phyloP scores from a whole-genome alignment of 148 eudicot species.

The Diospyros lotus region DNA sequence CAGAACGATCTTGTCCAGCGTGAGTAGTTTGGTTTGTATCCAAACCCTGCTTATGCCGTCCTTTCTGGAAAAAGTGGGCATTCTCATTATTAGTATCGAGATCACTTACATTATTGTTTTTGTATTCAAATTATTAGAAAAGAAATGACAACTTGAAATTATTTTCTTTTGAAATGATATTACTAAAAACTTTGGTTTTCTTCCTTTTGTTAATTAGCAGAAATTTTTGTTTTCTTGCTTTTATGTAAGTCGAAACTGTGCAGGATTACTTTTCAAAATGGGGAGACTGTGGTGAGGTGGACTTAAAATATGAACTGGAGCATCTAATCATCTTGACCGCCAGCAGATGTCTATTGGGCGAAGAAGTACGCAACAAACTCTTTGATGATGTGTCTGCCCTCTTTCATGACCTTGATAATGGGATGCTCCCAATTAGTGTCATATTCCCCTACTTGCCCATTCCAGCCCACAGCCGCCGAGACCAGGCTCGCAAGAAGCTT shows the following conservation, averaged over 20 bases:
- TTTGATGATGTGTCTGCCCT: slow-evolving; percentile 95
- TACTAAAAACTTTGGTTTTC: neutral
- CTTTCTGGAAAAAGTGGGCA: neutral
- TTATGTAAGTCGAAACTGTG: neutral
- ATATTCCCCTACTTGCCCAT: slow-evolving; percentile 90
- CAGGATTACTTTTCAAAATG: slow-evolving; percentile 94
- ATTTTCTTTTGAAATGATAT: neutral
- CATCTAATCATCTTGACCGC: slow-evolving; percentile 91
- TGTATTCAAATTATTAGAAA: neutral
- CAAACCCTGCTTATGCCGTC: neutral
- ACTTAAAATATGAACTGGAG: slow-evolving; percentile 85
- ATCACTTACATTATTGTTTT: neutral
- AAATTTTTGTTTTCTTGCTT: neutral
- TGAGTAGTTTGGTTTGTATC: neutral
- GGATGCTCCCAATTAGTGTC: slow-evolving; percentile 92
- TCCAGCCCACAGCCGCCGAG: slow-evolving; percentile 85
- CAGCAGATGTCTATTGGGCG: slow-evolving; percentile 86
- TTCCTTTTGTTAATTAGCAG: neutral
- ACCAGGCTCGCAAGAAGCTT: slow-evolving; percentile 77
- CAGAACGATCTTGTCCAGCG: neutral
- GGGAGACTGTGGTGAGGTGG: slow-evolving; percentile 95
- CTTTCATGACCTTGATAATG: slow-evolving; percentile 88
- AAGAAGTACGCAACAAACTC: slow-evolving; percentile 89
- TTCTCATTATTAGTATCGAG: neutral
- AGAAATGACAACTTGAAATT: neutral